Percentiles rank a stretch among this genome's conserved stretches.
Conservation (phyloP, 176 grass and related monocot species). For the Oryza brachyantha region DNA sequence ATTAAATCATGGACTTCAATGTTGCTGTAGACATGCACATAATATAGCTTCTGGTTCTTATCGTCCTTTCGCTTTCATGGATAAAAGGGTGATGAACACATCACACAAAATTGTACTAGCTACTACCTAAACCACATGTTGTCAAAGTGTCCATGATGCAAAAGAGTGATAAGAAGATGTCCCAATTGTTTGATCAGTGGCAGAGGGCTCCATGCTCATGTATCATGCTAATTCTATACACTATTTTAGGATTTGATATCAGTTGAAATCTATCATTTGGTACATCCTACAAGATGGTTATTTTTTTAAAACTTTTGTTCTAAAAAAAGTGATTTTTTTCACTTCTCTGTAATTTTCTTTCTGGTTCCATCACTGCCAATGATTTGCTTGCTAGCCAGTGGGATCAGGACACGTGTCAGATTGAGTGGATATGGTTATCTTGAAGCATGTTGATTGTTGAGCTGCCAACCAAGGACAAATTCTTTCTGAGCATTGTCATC, state of each 20-base stretch:
- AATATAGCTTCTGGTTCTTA: neutral
- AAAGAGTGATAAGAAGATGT: neutral
- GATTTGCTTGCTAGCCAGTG: neutral
- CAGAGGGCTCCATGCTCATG: neutral
- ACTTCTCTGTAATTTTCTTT: neutral
- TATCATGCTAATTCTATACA: neutral
- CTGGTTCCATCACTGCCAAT: neutral
- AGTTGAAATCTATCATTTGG: neutral
- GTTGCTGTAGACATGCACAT: neutral
- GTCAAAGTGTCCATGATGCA: neutral
- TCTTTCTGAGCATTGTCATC: neutral
- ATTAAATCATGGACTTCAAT: neutral
- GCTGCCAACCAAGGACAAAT: neutral
- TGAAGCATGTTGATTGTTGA: neutral
- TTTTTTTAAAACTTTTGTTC: neutral
- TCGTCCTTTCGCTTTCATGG: neutral
- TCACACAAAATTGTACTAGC: neutral
- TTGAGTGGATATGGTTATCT: neutral
- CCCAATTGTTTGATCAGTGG: neutral
- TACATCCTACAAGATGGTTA: neutral
- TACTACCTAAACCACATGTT: neutral
- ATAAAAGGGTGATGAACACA: neutral
- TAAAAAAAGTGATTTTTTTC: no score
- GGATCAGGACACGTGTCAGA: neutral
- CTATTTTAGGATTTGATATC: neutral